Evolutionary conservation across 306 rosid species (phyloP), one percentile per base, ranked within the genome.

Genomic region (Rosa chinensis): DNA sequence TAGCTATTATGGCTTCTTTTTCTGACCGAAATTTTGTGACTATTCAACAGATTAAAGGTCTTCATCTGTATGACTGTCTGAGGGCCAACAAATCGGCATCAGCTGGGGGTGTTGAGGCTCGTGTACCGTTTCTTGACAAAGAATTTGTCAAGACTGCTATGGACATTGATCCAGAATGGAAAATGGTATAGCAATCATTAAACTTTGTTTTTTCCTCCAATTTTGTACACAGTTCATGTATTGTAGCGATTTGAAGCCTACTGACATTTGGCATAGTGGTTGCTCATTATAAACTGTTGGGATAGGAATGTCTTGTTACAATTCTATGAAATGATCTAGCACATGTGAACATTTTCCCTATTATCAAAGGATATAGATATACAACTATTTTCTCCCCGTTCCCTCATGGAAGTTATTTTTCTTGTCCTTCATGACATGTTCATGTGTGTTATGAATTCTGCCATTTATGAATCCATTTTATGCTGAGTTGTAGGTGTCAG

Each of bases 91-190:
- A 95, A 84, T 84, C 99, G 52, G 93, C 98, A 81, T 89, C 99
- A 80, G 99, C 99, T 72, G 91, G 99, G 99, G 98, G 99, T 80
- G 66, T 95, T 44, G 99, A 95, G 96, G 98, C 99, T 77, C 97
- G 98, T 80, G 98, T 95, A 35, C 99, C 99, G 17, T 93, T 95
- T 89, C 86, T 95, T 39, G 99, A 95, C 75, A 93, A 91, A 89
- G 94, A 87, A 52, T 95, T 95, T 80, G 81, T 95, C 80, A 84
- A 75, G 79, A 68, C 76, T 43, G 94, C 97, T 56, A 95, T 95
- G 98, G 66, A 82, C 85, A 88, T 95, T 1, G 98, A 95, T 87
- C 99, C 99, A 7, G 98, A 93, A 62, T 93, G 92, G 92, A 95
- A 95, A 90, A 84, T 95, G 98, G 99, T 95, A 25, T 25, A 61